Conservation (phyloP, 2,329 filamentous ascomycete genomes). For the Aspergillus fijiensis region DNA sequence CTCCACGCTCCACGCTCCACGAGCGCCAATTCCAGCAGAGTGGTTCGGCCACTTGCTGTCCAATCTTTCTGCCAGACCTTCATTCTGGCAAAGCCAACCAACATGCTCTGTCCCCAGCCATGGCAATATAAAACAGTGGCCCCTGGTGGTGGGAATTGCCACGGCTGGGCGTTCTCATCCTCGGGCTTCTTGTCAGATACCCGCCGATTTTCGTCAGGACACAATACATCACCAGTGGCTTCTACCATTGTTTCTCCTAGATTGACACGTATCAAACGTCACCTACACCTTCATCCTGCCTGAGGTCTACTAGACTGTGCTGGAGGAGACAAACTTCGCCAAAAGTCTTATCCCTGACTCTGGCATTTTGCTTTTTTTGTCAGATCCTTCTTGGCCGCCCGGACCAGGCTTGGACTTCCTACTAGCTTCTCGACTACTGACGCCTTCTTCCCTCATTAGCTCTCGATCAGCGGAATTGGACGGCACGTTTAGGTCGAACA, state of each 20-base stretch:
- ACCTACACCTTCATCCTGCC: not conserved
- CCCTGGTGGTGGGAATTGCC: constrained; percentile 3
- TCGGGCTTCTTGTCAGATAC: not conserved
- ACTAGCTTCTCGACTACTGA: constrained; percentile 10
- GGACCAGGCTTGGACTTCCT: constrained; percentile 5
- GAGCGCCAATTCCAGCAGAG: constrained; percentile 14
- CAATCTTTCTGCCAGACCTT: constrained; percentile 12
- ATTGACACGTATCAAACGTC: not conserved
- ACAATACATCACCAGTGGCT: not conserved
- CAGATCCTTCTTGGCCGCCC: constrained; percentile 1
- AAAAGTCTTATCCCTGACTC: not conserved
- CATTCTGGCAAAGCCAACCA: not conserved
- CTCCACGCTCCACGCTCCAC: constrained; percentile 9
- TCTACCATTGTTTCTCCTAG: not conserved
- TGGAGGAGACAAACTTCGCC: not conserved
- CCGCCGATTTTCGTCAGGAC: not conserved
- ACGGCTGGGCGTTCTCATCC: not conserved
- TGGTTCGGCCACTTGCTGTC: constrained; percentile 15
- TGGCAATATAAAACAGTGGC: constrained; percentile 4
- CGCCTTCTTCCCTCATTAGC: constrained; percentile 2
- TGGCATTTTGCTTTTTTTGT: not conserved
- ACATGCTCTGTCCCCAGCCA: not conserved
- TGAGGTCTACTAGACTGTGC: not conserved
- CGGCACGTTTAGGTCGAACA: constrained; percentile 9
- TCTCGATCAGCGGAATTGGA: constrained; percentile 7